phyloP scores from a whole-genome alignment of 495 filamentous ascomycete genomes.

The Cudoniella acicularis region DNA sequence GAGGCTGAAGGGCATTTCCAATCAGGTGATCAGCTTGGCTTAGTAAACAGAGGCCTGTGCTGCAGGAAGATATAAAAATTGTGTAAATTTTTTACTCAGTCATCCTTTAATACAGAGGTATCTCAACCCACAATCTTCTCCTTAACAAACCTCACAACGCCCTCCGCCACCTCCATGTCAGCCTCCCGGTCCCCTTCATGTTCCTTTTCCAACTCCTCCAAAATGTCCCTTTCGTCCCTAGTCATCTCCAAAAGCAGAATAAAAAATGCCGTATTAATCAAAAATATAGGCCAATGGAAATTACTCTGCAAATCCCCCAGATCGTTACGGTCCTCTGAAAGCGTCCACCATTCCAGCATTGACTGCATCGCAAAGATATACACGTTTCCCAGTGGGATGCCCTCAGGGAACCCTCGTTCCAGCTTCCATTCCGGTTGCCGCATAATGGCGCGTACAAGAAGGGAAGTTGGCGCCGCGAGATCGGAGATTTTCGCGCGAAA shows the following conservation, averaged over 20 bases:
- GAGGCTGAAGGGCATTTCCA: too few relatives aligned
- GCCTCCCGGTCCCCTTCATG: neutral
- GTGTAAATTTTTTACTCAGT: too few relatives aligned
- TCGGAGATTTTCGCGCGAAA: neutral
- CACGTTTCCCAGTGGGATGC: slow-evolving; percentile 7
- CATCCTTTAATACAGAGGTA: too few relatives aligned
- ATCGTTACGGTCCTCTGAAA: slow-evolving; percentile 9
- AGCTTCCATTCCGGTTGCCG: slow-evolving; percentile 10
- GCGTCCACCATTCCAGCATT: slow-evolving; percentile 13
- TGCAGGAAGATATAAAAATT: too few relatives aligned
- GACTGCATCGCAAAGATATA: slow-evolving; percentile 4
- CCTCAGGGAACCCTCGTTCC: neutral
- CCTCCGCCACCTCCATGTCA: neutral
- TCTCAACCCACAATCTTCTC: too few relatives aligned
- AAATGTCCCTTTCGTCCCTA: neutral
- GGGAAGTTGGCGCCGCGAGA: slow-evolving; percentile 3
- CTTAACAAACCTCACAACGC: too few relatives aligned
- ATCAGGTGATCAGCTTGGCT: too few relatives aligned
- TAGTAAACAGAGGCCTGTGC: too few relatives aligned
- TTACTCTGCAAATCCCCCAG: slow-evolving; percentile 12
- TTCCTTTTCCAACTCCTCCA: neutral
- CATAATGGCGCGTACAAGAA: slow-evolving; percentile 2
- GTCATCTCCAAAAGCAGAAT: neutral
- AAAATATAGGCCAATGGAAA: slow-evolving; percentile 8
- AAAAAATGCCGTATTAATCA: slow-evolving; percentile 11